A percentile compares a stretch with the other conserved stretches of the same genome.
Evolutionary conservation across 495 filamentous ascomycete species (phyloP).

Genomic region (Penicillium parvum): DNA sequence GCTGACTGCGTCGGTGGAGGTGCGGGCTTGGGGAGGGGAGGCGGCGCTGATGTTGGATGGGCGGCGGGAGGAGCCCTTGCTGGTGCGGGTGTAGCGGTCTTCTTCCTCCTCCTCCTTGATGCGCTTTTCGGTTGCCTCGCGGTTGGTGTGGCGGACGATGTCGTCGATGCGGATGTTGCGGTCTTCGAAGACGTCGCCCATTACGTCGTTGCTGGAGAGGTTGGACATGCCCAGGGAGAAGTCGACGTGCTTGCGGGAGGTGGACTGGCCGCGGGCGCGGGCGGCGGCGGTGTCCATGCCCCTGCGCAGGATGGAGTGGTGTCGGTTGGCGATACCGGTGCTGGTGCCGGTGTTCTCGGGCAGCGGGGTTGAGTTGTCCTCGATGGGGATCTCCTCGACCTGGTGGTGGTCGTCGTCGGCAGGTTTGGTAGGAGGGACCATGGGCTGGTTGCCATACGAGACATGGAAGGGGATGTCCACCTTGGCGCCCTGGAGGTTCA

Average conservation of each 20-base stretch:
- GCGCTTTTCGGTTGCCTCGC: conserved; percentile 39
- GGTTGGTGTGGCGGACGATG: conserved; percentile 37
- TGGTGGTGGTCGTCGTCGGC: conserved; percentile 12
- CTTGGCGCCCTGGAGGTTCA: conserved; percentile 65
- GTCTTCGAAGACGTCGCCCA: conserved; percentile 67
- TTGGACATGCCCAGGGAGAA: conserved; percentile 69
- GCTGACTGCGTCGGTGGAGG: conserved; percentile 34
- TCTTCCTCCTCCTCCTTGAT: conserved; percentile 44
- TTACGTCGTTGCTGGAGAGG: conserved; percentile 54
- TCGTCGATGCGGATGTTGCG: conserved; percentile 34
- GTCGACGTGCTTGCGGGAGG: conserved; percentile 61
- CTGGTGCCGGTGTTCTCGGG: conserved; percentile 27
- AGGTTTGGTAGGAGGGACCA: conserved; percentile 10
- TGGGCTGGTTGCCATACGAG: conserved; percentile 34
- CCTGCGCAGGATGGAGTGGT: conserved; percentile 54
- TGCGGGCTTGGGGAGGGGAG: conserved; percentile 25
- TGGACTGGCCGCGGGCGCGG: conserved; percentile 51
- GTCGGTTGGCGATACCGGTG: conserved; percentile 25
- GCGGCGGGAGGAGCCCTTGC: conserved; percentile 21
- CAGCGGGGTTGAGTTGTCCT: conserved; percentile 12
- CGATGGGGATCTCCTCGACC: conserved; percentile 14
- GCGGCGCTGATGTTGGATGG: conserved; percentile 10
- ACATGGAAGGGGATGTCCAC: conserved; percentile 58
- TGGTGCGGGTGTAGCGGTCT: conserved; percentile 27
- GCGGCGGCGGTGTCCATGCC: conserved; percentile 37